Evolutionary conservation across 2,329 filamentous ascomycete species (phyloP).

Genomic region (Graphilbum sp.): DNA sequence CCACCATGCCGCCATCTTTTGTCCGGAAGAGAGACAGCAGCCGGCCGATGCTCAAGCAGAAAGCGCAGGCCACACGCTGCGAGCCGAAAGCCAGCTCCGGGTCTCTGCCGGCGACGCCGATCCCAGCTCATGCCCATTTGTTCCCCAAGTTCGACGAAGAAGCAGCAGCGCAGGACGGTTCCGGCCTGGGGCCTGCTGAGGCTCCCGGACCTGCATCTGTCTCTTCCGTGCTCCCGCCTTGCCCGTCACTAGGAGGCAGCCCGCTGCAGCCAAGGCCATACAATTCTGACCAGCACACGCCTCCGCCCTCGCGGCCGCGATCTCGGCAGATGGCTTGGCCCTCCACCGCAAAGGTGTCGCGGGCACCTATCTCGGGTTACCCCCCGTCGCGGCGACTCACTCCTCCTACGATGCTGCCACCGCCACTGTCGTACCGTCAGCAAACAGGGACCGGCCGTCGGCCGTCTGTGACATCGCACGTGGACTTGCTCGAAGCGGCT

Average conservation of each 20-base stretch:
- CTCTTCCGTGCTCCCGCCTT: background rate
- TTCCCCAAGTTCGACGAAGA: background rate
- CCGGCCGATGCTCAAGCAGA: background rate
- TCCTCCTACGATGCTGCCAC: background rate
- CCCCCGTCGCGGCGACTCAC: background rate
- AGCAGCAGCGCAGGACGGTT: background rate
- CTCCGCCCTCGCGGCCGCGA: background rate
- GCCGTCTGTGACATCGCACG: conserved; percentile 5
- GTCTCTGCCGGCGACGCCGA: conserved; percentile 4
- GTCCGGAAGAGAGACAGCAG: background rate
- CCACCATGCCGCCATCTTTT: background rate
- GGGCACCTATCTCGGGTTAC: no score
- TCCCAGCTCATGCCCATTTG: background rate
- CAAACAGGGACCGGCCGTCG: background rate
- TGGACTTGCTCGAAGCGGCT: conserved; percentile 12
- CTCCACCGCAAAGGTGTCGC: no score
- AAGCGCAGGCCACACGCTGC: conserved; percentile 2
- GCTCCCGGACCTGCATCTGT: background rate
- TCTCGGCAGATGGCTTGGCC: background rate
- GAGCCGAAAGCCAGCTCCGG: background rate
- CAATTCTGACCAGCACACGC: background rate
- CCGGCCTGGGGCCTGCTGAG: background rate
- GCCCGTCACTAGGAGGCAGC: no score
- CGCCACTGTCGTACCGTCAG: background rate
- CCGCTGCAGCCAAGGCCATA: background rate